Base-by-base conservation (phyloP, 2,329 filamentous ascomycete genomes). In the Emmonsiellopsis sp. region DNA sequence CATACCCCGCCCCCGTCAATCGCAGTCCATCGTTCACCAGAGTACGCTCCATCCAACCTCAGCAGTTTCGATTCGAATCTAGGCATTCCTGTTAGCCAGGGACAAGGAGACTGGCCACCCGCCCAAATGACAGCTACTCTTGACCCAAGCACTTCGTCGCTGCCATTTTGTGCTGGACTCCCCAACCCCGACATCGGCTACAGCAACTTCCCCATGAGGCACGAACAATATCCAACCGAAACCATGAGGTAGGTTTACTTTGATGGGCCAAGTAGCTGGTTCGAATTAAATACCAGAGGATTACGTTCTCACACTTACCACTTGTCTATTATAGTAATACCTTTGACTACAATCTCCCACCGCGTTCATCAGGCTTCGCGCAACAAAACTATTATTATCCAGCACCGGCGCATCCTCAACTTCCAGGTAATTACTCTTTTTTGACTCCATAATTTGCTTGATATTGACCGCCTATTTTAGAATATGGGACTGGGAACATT, bases 1-100 rank as follows among this genome's bases (percentile, higher is more conserved):
- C 50, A 42, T 43, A 53, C 55, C 33, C 52, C 52, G 43, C 49
- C 55, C 14, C 43, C 53, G 36, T 53, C 55, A 36, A 51, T 55
- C 50, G 32, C 51, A 17, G 46, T 52, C 43, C 47, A 40, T 36
- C 47, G 11, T 7, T 47, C 55, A 9, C 55, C 51, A 40, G 49
- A 52, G n/a, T 54, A 47, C 42, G 39, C 44, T 43, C 44, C 52
- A 32, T 53, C 33, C 42, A 44, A 52, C 33, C 42, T 46, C 8
- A 54, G 51, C 8, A 14, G 32, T 46, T 45, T 53, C 13, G 49
- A 54, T 46, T 10, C 40, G 27, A 52, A 49, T 47, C 21, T 51
- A 42, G 42, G 31, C 43, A 13, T 49, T 27, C 27, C 43, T 43
- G 39, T 48, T 36, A 42, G 11, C 45, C 48, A 43, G 34, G 27